Conservation (phyloP, 371 early-diverging fungal genomes). For the Batrachochytrium dendrobatidis region DNA sequence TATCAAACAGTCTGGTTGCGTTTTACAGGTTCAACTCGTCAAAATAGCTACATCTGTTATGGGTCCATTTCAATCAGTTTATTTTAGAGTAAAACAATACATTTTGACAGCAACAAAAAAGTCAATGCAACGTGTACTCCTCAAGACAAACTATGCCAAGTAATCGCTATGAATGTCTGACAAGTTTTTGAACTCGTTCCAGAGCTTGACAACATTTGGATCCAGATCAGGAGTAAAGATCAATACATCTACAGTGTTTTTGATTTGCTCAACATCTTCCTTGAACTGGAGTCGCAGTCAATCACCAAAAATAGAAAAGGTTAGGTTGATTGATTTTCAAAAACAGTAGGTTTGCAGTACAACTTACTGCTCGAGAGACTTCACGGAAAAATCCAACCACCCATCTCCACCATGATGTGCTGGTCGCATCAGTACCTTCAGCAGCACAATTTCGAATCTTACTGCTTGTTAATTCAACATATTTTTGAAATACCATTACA, state of each 20-base stretch:
- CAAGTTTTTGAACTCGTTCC: constrained; percentile 39
- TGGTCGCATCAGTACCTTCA: constrained; percentile 37
- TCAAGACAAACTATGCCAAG: neutral
- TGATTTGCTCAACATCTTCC: constrained; percentile 54
- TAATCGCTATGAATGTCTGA: constrained; percentile 1
- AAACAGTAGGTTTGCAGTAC: neutral
- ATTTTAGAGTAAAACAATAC: too few species aligned
- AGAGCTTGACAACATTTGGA: constrained; percentile 43
- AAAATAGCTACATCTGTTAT: too few species aligned
- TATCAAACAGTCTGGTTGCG: too few species aligned
- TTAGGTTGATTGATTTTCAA: neutral
- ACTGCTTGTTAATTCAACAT: constrained; percentile 44
- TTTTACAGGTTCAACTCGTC: too few species aligned
- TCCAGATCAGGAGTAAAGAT: constrained; percentile 65
- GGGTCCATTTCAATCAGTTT: too few species aligned
- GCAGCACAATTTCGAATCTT: constrained; percentile 34
- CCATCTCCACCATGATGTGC: constrained; percentile 60
- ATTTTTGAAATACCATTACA: constrained; percentile 57
- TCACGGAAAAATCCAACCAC: constrained; percentile 75
- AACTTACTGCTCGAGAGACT: constrained; percentile 53
- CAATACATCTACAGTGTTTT: constrained; percentile 58
- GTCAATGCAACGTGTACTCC: neutral
- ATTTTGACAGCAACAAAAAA: too few species aligned
- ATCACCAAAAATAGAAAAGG: neutral
- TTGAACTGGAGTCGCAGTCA: neutral